Base-by-base conservation (phyloP, 768 basidiomycete species). In the Megacollybia marginata region DNA sequence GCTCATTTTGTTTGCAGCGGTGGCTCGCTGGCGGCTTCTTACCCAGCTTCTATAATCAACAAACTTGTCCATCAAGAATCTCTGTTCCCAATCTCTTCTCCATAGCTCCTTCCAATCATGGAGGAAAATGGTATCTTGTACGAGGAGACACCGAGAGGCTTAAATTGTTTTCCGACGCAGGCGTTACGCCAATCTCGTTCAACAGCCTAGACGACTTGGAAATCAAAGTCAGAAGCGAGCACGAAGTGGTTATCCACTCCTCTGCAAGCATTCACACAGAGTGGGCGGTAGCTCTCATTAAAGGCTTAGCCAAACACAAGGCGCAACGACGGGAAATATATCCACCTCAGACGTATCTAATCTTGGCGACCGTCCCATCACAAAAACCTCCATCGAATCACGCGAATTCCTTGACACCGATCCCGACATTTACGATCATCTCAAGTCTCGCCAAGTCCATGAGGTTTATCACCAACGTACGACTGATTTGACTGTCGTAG, bases 401-500 rank as follows among this genome's bases (percentile, higher is more conserved):
- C 15, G n/a, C 16, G n/a, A 9, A 16, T 23, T 16, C 20, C 15
- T 16, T 9, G 9, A 16, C 20, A 38, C 18, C 9, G 36, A 18
- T 10, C 33, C 42, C 28, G 15, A 13, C 47, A 52, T 71, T 15
- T 66, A 81, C 48, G 52, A 71, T 2, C 62, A 66, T 12, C 66
- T 66, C 49, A 62, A 83, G 15, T 75, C 73, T 45, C 55, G 67
- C 1, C 55, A 82, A 8, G 69, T 78, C 2, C 57, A 55, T 6
- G 73, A 69, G 4, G 73, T 73, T 48, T 63, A 65, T 0, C 79
- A 81, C 55, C n/a, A n/a, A n/a, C 72, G 78, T 36, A 52, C 65
- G 15, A 75, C 83, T 3, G 82, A 82, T 51, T 57, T 75, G 18
- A 56, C 61, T 5, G 49, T 82, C 35, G 64, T 77, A 5, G 67